Evolutionary conservation across 441 rosid genomes (phyloP).

Genomic region (Capsella rubella): DNA sequence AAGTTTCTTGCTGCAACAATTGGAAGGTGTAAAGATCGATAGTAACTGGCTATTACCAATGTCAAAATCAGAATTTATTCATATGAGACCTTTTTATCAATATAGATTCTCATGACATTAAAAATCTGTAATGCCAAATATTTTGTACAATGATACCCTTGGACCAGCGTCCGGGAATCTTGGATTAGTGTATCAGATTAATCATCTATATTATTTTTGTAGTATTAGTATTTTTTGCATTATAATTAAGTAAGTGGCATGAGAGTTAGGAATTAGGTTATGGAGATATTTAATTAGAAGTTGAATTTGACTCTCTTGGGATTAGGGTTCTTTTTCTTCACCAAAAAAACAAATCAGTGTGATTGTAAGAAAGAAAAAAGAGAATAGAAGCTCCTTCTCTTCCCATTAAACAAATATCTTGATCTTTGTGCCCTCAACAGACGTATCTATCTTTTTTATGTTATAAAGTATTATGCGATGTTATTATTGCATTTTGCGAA

Average conservation of each 20-base stretch:
- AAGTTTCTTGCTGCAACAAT: background rate
- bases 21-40: background rate
- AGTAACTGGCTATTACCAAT: background rate
- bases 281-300: background rate
- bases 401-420: background rate
- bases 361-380: conserved; percentile 29
- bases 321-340: conserved; percentile 23
- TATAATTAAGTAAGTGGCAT: conserved; percentile 14
- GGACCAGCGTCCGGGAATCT: conserved; percentile 44
- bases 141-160: conserved; percentile 20
- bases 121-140: conserved; percentile 1
- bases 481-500: background rate
- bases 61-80: background rate
- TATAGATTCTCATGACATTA: background rate
- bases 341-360: background rate
- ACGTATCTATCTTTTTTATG: conserved; percentile 3
- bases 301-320: conserved; percentile 41
- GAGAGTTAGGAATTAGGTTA: conserved; percentile 37
- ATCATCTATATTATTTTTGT: background rate
- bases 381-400: conserved; percentile 45
- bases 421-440: conserved; percentile 34
- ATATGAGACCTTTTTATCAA: background rate
- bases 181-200: conserved; percentile 24
- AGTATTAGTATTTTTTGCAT: background rate
- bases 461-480: background rate